phyloP scores from a whole-genome alignment of 345 rosid species.

The Dipteronia dyeriana region DNA sequence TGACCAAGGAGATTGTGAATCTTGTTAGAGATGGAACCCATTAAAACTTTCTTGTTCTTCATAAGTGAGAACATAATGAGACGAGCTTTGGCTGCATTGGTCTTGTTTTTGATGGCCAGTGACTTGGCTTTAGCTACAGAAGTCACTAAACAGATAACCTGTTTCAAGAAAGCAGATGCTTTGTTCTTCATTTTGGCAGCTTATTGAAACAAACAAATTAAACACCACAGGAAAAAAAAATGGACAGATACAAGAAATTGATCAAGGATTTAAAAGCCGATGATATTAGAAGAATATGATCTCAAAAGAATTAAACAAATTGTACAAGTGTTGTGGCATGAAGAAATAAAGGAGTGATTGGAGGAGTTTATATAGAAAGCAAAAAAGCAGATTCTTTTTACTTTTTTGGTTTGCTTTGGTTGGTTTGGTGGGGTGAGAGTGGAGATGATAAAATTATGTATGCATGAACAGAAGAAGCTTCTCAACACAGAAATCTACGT shows the following conservation, averaged over 20 bases:
- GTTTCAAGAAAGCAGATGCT: slow-evolving; percentile 59
- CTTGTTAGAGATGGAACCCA: slow-evolving; percentile 58
- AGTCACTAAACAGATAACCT: slow-evolving; percentile 38
- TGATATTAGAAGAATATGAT: background rate
- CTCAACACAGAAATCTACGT: background rate
- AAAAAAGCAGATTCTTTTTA: background rate
- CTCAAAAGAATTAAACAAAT: background rate
- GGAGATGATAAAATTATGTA: background rate
- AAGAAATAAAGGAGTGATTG: slow-evolving; percentile 3
- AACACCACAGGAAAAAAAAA: background rate
- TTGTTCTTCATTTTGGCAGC: slow-evolving; percentile 56
- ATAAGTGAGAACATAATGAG: slow-evolving; percentile 54
- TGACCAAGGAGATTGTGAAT: slow-evolving; percentile 53
- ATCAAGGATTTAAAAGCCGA: background rate
- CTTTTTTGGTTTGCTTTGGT: background rate
- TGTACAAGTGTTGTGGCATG: slow-evolving; percentile 2
- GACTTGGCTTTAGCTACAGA: slow-evolving; percentile 57
- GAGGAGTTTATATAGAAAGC: slow-evolving; percentile 15
- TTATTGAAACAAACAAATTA: background rate
- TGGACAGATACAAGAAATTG: background rate
- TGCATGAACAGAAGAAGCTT: background rate
- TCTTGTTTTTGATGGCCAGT: slow-evolving; percentile 59
- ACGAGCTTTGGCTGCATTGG: slow-evolving; percentile 51
- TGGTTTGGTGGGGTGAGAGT: background rate
- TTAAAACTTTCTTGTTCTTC: slow-evolving; percentile 49